phyloP scores from a whole-genome alignment of 768 basidiomycete species.

The Zangia roseola region DNA sequence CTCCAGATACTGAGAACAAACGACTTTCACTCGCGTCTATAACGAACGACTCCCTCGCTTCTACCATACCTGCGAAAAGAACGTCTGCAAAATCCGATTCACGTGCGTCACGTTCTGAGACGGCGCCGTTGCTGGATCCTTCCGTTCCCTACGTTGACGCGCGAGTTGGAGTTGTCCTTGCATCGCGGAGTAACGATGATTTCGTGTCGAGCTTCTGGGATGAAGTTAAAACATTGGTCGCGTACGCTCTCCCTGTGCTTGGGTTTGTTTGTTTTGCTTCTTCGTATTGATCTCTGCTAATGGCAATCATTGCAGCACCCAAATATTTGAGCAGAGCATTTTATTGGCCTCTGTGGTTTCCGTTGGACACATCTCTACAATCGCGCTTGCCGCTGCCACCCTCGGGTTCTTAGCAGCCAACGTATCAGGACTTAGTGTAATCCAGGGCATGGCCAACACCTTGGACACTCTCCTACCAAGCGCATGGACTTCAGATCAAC shows the following conservation, averaged over 20 bases:
- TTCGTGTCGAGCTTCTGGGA: not conserved
- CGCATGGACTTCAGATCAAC: constrained; percentile 89
- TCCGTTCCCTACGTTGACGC: no score
- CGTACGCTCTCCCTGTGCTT: constrained; percentile 73
- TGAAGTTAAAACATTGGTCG: constrained; percentile 43
- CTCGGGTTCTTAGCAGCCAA: constrained; percentile 74
- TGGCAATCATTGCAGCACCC: constrained; percentile 42
- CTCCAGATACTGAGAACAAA: no score
- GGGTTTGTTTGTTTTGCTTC: constrained; percentile 46
- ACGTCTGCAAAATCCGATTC: not conserved
- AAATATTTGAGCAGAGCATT: constrained; percentile 83
- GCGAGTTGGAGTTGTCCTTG: constrained; percentile 34
- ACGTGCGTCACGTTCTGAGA: constrained; percentile 36
- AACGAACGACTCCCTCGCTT: no score
- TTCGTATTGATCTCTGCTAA: not conserved
- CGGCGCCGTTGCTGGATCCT: constrained; percentile 55
- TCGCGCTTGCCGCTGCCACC: constrained; percentile 81
- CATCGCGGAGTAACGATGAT: constrained; percentile 16
- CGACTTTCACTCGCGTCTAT: no score
- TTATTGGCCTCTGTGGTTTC: constrained; percentile 82
- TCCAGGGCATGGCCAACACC: constrained; percentile 80
- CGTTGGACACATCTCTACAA: constrained; percentile 89
- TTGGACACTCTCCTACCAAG: constrained; percentile 93
- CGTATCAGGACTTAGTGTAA: constrained; percentile 55
- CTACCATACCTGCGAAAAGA: not conserved